These are phyloP conservation scores for Pulveroboletus sp. DNA, from an alignment of 768 basidiomycete genomes.

Conservation along the genomic window DNA sequence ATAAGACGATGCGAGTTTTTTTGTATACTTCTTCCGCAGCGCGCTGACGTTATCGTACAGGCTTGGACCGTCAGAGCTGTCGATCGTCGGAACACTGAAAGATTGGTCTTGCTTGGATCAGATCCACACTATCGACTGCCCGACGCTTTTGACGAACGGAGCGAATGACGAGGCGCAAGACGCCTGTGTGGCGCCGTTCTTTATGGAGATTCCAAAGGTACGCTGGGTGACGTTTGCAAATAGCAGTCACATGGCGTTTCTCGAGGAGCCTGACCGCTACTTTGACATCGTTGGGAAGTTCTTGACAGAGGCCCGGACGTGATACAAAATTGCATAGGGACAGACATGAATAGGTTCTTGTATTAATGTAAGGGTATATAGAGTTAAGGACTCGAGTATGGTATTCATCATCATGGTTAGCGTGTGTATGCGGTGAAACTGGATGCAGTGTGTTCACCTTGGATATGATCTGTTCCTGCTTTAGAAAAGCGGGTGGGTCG, in stretches of 20 bases:
- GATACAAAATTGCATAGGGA: background rate
- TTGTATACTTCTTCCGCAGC: background rate
- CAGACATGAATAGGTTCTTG: too few relatives aligned
- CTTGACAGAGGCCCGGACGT: constrained; percentile 4
- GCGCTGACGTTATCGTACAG: constrained; percentile 2
- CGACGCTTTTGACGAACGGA: constrained; percentile 38
- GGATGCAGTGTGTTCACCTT: too few relatives aligned
- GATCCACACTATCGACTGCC: constrained; percentile 35
- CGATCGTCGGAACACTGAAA: constrained; percentile 38
- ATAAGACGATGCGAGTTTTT: constrained; percentile 9
- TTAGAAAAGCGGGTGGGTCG: too few relatives aligned
- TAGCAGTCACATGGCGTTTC: constrained; percentile 15
- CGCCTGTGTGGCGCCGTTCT: constrained; percentile 30
- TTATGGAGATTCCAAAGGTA: constrained; percentile 28
- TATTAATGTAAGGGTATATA: background rate
- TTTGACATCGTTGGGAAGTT: constrained; percentile 16
- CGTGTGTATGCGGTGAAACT: too few relatives aligned
- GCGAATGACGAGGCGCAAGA: constrained; percentile 37
- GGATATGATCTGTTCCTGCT: too few relatives aligned
- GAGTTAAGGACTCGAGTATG: background rate
- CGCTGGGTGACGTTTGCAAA: constrained; percentile 34
- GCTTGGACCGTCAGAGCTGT: constrained; percentile 32
- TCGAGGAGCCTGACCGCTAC: constrained; percentile 17
- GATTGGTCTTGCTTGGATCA: constrained; percentile 45
- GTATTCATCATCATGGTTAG: too few relatives aligned